Percentiles rank a stretch among this genome's conserved stretches.
Conservation (phyloP, 257 asterid species). For the Rauvolfia tetraphylla region DNA sequence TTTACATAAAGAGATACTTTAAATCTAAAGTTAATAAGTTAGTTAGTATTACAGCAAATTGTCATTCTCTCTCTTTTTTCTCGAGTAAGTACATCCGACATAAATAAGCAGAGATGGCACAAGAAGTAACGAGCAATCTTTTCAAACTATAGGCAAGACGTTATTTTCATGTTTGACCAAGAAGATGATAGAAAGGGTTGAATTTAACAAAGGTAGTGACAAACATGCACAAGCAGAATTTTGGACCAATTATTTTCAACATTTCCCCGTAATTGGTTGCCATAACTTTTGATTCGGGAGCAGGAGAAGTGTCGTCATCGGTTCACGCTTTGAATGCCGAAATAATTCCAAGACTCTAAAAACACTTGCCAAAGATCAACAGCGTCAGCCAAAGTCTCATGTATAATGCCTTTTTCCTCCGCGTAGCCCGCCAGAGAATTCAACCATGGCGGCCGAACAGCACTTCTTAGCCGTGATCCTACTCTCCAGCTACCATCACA, state of each 20-base stretch:
- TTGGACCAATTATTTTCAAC: not conserved
- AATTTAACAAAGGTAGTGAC: not conserved
- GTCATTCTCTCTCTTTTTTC: too few relatives aligned
- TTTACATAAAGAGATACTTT: too few relatives aligned
- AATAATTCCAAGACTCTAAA: not conserved
- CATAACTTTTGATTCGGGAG: not conserved
- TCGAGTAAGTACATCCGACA: too few relatives aligned
- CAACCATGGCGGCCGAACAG: constrained; percentile 10
- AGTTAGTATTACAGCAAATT: too few relatives aligned
- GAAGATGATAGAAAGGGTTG: not conserved
- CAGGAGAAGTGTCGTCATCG: constrained; percentile 3
- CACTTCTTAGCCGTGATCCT: not conserved
- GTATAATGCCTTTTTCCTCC: not conserved
- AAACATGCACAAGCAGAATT: not conserved
- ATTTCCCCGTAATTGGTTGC: not conserved
- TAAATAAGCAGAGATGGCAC: too few relatives aligned
- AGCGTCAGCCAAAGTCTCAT: not conserved
- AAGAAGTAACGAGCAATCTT: too few relatives aligned
- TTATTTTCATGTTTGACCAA: too few relatives aligned
- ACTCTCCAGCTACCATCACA: not conserved
- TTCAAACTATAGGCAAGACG: too few relatives aligned
- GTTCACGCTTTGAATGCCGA: not conserved
- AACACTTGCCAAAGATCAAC: not conserved
- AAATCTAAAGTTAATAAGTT: too few relatives aligned
- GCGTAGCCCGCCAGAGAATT: not conserved